Conservation (phyloP, 2,329 filamentous ascomycete species). For the Lasiodiplodia hormozganensis region DNA sequence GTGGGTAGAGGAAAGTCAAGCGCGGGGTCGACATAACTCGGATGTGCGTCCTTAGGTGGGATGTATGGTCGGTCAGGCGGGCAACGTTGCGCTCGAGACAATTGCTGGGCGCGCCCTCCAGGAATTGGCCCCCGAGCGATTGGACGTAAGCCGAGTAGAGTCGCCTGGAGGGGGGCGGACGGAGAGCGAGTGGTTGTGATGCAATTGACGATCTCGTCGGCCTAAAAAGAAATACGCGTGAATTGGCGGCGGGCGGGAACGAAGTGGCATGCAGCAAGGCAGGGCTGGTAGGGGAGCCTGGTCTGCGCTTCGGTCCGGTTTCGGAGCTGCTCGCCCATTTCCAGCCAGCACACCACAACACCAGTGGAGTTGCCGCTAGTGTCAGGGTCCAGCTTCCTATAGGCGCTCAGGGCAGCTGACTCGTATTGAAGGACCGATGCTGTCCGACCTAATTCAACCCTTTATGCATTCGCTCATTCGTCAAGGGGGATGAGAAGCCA, state of each 20-base stretch:
- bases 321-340: not conserved
- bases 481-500: slow-evolving; percentile 4
- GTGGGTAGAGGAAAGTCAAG: slow-evolving; percentile 56
- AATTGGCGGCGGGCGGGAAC: slow-evolving; percentile 15
- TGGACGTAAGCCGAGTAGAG: not conserved
- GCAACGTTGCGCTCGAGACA: not conserved
- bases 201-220: slow-evolving; percentile 10
- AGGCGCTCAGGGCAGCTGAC: not conserved
- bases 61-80: not conserved
- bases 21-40: slow-evolving; percentile 51
- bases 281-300: not conserved
- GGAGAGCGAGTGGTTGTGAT: not conserved
- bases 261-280: slow-evolving; percentile 16
- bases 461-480: not conserved
- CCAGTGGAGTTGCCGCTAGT: not conserved
- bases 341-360: not conserved
- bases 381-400: not conserved
- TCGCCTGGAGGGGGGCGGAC: not conserved
- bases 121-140: not conserved
- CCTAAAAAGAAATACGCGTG: slow-evolving; percentile 7
- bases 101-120: not conserved
- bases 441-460: not conserved
- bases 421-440: not conserved
- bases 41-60: not conserved
- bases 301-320: slow-evolving; percentile 23